Conservation (phyloP, 257 asterid genomes). For the Fraxinus cuspidata region DNA sequence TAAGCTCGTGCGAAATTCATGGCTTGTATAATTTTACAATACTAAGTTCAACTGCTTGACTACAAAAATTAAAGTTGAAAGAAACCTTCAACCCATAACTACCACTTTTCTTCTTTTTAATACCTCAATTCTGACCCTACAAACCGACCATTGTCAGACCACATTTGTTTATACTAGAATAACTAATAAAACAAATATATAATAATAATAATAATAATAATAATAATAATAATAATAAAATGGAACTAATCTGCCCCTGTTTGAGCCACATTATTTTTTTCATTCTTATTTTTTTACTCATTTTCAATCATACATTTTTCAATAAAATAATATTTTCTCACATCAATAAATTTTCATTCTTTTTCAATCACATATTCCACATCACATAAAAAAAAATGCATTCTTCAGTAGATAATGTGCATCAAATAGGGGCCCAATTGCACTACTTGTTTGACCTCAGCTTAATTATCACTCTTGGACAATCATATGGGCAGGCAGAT, state of each 20-base stretch:
- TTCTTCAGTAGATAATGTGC: too few species aligned
- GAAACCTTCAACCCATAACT: neutral
- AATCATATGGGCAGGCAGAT: neutral
- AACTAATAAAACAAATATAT: neutral
- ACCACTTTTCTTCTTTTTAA: neutral
- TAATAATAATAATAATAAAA: neutral
- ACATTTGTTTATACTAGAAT: neutral
- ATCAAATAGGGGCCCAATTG: too few species aligned
- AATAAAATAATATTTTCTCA: too few species aligned
- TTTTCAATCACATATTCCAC: too few species aligned
- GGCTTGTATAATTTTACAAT: neutral
- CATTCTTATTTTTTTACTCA: too few species aligned
- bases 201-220: neutral
- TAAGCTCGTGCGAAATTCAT: neutral
- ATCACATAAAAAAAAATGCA: too few species aligned
- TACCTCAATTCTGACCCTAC: conserved; percentile 34
- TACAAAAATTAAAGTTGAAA: conserved; percentile 1
- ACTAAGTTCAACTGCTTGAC: neutral
- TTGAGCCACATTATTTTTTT: too few species aligned
- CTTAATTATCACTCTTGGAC: conserved; percentile 4
- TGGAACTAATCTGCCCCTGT: neutral
- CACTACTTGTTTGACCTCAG: neutral
- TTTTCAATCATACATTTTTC: too few species aligned
- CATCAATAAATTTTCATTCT: too few species aligned
- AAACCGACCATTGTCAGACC: conserved; percentile 32